Conservation (phyloP, 2,329 filamentous ascomycete species). For the Lasiodiplodia gonubiensis region DNA sequence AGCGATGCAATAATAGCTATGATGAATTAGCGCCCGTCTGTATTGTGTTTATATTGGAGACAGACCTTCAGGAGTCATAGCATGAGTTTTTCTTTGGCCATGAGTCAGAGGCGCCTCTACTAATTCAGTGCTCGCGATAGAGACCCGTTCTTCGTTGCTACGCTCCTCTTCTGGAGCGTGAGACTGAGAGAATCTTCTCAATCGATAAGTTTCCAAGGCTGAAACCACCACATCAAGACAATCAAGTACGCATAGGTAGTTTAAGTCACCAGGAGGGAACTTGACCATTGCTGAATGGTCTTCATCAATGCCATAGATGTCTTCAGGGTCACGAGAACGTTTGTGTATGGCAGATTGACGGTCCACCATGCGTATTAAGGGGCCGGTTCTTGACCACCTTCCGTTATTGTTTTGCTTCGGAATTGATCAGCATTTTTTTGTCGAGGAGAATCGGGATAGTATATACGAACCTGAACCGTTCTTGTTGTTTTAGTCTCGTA, state of each 20-base stretch:
- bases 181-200: too few relatives aligned
- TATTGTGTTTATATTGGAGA: neutral
- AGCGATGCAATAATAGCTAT: neutral
- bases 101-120: rapidly evolving
- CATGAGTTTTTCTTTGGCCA: rapidly evolving
- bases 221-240: too few relatives aligned
- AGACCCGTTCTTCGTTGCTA: rapidly evolving
- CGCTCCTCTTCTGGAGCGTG: neutral
- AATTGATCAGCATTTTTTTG: neutral
- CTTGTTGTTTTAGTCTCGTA: conserved; percentile 1
- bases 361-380: neutral
- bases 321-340: neutral
- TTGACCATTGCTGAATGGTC: conserved; percentile 12
- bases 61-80: neutral
- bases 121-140: rapidly evolving
- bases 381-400: neutral
- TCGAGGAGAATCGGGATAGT: rapidly evolving
- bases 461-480: neutral
- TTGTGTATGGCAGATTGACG: neutral
- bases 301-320: neutral
- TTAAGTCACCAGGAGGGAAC: neutral
- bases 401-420: neutral
- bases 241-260: neutral
- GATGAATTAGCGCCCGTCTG: neutral
- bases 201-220: too few relatives aligned